These are phyloP conservation scores for Fusarium avenaceum DNA, from an alignment of 2,329 filamentous ascomycete species.

Conservation along the genomic window DNA sequence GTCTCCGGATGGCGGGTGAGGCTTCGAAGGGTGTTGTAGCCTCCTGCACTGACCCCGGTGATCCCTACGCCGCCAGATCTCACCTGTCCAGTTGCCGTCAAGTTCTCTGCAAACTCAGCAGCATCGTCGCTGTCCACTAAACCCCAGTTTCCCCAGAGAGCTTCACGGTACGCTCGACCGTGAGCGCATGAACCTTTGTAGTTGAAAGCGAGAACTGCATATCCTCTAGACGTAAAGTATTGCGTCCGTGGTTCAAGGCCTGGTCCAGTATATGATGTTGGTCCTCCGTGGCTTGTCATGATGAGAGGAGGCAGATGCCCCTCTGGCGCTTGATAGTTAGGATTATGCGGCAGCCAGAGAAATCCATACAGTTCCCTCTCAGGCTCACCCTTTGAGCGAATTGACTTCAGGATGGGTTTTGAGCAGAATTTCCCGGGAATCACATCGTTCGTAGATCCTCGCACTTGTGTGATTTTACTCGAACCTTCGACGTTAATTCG, in stretches of 20 bases:
- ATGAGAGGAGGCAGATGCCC: slow-evolving; percentile 63
- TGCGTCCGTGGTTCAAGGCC: slow-evolving; percentile 62
- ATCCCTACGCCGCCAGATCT: slow-evolving; percentile 60
- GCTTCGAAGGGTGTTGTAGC: slow-evolving; percentile 66
- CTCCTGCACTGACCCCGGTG: slow-evolving; percentile 65
- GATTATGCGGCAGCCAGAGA: slow-evolving; percentile 64
- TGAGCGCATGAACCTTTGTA: slow-evolving; percentile 67
- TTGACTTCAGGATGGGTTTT: slow-evolving; percentile 50
- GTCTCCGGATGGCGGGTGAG: slow-evolving; percentile 60
- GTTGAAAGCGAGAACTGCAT: slow-evolving; percentile 64
- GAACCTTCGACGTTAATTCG: slow-evolving; percentile 50
- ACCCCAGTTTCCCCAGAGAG: slow-evolving; percentile 65
- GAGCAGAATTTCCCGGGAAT: slow-evolving; percentile 55
- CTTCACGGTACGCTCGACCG: slow-evolving; percentile 63
- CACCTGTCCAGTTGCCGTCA: slow-evolving; percentile 56
- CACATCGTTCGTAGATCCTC: slow-evolving; percentile 52
- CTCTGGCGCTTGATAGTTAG: slow-evolving; percentile 55
- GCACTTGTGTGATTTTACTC: slow-evolving; percentile 48
- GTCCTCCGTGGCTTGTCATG: slow-evolving; percentile 65
- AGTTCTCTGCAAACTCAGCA: slow-evolving; percentile 60
- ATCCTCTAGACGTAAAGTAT: slow-evolving; percentile 68
- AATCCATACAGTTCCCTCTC: slow-evolving; percentile 59
- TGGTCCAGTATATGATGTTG: slow-evolving; percentile 59
- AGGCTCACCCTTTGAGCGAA: slow-evolving; percentile 50
- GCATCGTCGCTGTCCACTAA: slow-evolving; percentile 65